These are phyloP conservation scores for Dimocarpus longan DNA, from an alignment of 345 rosid species.

Conservation along the genomic window DNA sequence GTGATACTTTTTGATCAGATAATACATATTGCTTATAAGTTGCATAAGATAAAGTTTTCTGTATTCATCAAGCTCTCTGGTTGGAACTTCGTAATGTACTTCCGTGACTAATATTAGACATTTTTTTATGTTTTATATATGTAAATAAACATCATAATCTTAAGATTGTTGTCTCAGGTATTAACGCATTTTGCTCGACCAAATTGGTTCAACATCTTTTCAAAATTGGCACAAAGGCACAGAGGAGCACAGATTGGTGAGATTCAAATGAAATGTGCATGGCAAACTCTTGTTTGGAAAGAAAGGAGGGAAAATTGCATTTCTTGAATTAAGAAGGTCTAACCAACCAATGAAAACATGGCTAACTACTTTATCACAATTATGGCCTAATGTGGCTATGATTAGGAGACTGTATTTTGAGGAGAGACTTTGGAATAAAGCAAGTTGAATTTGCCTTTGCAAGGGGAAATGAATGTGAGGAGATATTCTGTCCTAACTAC, in stretches of 20 bases:
- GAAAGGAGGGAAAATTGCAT: not conserved
- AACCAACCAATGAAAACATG: not conserved
- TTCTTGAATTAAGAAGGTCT: not conserved
- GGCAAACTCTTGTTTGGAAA: too few relatives aligned
- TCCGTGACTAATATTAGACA: too few relatives aligned
- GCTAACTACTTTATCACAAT: not conserved
- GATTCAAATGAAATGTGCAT: slow-evolving; percentile 5
- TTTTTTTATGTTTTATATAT: too few relatives aligned
- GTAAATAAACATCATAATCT: not conserved
- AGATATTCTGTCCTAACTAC: not conserved
- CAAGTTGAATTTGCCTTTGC: not conserved
- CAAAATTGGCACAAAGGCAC: slow-evolving; percentile 44
- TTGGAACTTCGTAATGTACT: too few relatives aligned
- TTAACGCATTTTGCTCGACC: slow-evolving; percentile 53
- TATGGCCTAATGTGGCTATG: not conserved
- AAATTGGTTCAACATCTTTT: slow-evolving; percentile 55
- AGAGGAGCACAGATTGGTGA: slow-evolving; percentile 49
- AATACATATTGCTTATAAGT: not conserved
- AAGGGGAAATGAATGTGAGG: not conserved
- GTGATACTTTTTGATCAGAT: too few relatives aligned
- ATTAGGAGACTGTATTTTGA: too few relatives aligned
- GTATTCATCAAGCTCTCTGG: too few relatives aligned
- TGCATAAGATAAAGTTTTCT: too few relatives aligned
- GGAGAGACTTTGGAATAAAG: too few relatives aligned
- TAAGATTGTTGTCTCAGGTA: slow-evolving; percentile 32